Conservation (phyloP, 345 rosid genomes). For the Boechera retrofracta region DNA sequence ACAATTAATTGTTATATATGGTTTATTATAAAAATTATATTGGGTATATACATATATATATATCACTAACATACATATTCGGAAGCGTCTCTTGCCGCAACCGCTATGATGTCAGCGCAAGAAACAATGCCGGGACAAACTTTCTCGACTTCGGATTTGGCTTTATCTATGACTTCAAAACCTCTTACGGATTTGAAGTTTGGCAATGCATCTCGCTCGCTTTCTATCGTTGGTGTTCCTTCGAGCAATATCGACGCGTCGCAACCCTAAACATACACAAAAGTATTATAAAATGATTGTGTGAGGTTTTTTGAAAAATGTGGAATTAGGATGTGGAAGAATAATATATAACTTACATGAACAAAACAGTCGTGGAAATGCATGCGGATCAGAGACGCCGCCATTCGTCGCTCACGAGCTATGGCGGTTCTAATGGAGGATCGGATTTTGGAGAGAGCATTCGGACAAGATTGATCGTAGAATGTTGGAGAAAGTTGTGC, state of each 20-base stretch:
- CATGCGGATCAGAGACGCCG: conserved; percentile 56
- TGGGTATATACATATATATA: not conserved
- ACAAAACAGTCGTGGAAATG: conserved; percentile 64
- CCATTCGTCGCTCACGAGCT: conserved; percentile 53
- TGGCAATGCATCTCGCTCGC: conserved; percentile 34
- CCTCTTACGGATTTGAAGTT: conserved; percentile 43
- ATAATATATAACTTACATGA: conserved; percentile 5
- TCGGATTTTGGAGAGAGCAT: conserved; percentile 46
- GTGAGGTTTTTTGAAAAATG: not conserved
- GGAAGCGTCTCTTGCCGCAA: conserved; percentile 52
- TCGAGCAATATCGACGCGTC: conserved; percentile 56
- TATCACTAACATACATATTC: conserved; percentile 45
- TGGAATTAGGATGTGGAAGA: not conserved
- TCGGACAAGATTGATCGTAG: conserved; percentile 53
- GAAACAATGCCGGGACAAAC: conserved; percentile 52
- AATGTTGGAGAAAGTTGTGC: conserved; percentile 55
- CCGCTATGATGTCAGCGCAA: conserved; percentile 52
- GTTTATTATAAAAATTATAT: not conserved
- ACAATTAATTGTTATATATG: not conserved
- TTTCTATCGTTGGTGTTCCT: conserved; percentile 31
- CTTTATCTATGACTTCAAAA: conserved; percentile 49
- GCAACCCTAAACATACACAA: conserved; percentile 45
- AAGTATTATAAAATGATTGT: not conserved
- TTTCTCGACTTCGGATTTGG: conserved; percentile 49
- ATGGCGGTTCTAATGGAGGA: conserved; percentile 37